phyloP scores from a whole-genome alignment of 2,329 filamentous ascomycete species.

The Gaeumannomyces sp. region DNA sequence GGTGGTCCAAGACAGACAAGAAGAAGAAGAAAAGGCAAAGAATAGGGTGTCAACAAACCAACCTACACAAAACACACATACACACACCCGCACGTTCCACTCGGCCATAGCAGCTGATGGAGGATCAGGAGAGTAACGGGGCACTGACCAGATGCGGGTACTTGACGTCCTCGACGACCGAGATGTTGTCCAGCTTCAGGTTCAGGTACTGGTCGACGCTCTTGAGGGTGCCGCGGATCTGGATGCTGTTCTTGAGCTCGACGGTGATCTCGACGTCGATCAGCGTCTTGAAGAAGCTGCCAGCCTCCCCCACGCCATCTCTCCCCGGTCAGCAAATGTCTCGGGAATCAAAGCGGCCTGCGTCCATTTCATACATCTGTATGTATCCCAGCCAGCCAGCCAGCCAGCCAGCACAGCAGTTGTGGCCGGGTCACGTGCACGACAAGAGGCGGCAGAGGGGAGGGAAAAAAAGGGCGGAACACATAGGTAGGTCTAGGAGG shows the following conservation, averaged over 20 bases:
- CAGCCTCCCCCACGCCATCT: neutral
- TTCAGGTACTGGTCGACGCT: conserved; percentile 97
- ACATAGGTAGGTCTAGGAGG: too few species aligned
- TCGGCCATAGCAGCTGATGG: neutral
- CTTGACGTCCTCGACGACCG: conserved; percentile 85
- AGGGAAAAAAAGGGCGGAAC: neutral
- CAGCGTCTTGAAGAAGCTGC: conserved; percentile 96
- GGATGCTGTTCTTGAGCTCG: conserved; percentile 98
- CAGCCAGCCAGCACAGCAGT: neutral
- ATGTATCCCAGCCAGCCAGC: neutral
- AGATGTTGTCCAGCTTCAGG: conserved; percentile 95
- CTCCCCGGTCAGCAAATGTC: neutral
- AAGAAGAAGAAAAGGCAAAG: conserved; percentile 2
- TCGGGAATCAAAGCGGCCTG: neutral
- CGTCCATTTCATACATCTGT: too few species aligned
- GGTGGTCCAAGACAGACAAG: neutral
- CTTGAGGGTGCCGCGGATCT: conserved; percentile 91
- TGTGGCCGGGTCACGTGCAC: neutral
- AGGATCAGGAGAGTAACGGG: too few species aligned
- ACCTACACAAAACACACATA: neutral
- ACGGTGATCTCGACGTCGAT: conserved; percentile 97
- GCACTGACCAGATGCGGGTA: conserved; percentile 78
- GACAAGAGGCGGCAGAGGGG: neutral
- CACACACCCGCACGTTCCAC: neutral
- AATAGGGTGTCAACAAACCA: neutral